These are phyloP conservation scores for Afroboletus lepidellus DNA, from an alignment of 1,284 basidiomycete species.

Conservation along the genomic window DNA sequence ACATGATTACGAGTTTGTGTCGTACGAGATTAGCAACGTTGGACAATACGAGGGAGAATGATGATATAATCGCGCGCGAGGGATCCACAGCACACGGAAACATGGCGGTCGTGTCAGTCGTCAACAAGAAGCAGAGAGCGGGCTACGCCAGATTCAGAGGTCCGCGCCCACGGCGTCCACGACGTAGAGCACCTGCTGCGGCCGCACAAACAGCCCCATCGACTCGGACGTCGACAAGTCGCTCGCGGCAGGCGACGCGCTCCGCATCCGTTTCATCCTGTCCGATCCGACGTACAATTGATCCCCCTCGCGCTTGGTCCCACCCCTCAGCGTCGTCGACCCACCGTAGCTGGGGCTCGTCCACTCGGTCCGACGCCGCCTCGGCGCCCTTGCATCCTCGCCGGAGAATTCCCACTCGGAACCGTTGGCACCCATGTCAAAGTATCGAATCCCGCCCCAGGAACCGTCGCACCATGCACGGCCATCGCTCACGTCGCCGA, in stretches of 20 bases:
- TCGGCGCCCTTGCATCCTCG: slow-evolving; percentile 44
- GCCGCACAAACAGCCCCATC: slow-evolving; percentile 74
- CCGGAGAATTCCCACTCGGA: slow-evolving; percentile 60
- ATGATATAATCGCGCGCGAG: slow-evolving; percentile 12
- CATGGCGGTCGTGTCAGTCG: slow-evolving; percentile 11
- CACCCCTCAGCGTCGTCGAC: slow-evolving; percentile 19
- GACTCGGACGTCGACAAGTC: slow-evolving; percentile 62
- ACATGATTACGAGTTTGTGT: slow-evolving; percentile 22
- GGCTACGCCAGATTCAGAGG: slow-evolving; percentile 22
- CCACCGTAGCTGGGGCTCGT: slow-evolving; percentile 8
- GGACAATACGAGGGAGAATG: slow-evolving; percentile 6
- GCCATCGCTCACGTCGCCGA: slow-evolving; percentile 49
- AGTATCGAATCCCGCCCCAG: slow-evolving; percentile 78
- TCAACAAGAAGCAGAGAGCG: slow-evolving; percentile 4
- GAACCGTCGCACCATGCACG: slow-evolving; percentile 83
- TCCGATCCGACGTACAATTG: slow-evolving; percentile 50
- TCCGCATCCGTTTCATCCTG: slow-evolving; percentile 65
- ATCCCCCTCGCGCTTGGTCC: slow-evolving; percentile 65
- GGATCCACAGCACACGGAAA: slow-evolving; percentile 7
- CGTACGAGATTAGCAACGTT: slow-evolving; percentile 23
- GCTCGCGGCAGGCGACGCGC: slow-evolving; percentile 65
- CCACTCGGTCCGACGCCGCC: slow-evolving; percentile 48
- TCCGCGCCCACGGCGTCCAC: slow-evolving; percentile 64
- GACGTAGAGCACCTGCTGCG: slow-evolving; percentile 80
- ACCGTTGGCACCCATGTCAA: slow-evolving; percentile 58